Evolutionary conservation across 148 eudicot genomes (phyloP).

Genomic region (Fallopia convolvulus): DNA sequence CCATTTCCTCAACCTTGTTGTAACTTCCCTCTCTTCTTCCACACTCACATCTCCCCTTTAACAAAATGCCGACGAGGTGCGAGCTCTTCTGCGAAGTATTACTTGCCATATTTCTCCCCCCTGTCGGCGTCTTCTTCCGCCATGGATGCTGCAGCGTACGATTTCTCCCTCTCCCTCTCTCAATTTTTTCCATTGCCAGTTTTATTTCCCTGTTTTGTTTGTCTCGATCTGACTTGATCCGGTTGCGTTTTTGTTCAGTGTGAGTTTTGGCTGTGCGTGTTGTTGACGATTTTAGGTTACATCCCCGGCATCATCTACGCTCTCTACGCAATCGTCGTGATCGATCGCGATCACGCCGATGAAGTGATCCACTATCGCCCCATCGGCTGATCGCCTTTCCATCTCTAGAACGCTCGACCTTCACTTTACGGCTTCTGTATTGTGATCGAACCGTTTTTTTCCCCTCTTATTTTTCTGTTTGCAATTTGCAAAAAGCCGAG

Average conservation of each 20-base stretch:
- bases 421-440: not conserved
- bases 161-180: not conserved
- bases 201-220: not conserved
- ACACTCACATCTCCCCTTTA: not conserved
- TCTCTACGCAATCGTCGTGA: constrained; percentile 55
- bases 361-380: constrained; percentile 26
- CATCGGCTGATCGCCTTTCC: not conserved
- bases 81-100: constrained; percentile 50
- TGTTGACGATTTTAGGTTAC: constrained; percentile 74
- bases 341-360: constrained; percentile 34
- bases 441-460: not conserved
- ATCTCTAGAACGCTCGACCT: not conserved
- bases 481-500: not conserved
- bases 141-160: constrained; percentile 56
- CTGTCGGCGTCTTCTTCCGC: constrained; percentile 55
- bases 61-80: constrained; percentile 35
- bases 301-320: constrained; percentile 79
- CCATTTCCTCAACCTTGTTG: not conserved
- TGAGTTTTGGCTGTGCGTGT: constrained; percentile 66
- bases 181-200: not conserved
- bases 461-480: too few relatives aligned
- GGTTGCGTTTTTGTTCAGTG: constrained; percentile 25
- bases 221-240: not conserved
- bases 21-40: not conserved
- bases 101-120: constrained; percentile 45